Evolutionary conservation across 176 grass and related monocot species (phyloP).

Genomic region (Aegilops bicornis): DNA sequence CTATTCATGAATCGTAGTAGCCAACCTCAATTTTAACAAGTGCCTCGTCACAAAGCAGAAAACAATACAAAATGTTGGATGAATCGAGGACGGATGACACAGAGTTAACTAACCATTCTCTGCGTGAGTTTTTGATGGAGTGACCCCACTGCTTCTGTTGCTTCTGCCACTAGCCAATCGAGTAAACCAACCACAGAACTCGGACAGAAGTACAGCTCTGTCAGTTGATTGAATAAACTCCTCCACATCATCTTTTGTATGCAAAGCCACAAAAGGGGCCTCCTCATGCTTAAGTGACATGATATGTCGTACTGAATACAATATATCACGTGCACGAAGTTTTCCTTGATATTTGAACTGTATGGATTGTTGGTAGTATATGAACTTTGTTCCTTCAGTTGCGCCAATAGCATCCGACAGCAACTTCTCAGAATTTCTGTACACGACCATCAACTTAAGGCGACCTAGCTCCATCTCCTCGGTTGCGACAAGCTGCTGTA

Average conservation of each 20-base stretch:
- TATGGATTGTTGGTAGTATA: slow-evolving; percentile 64
- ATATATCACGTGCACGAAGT: slow-evolving; percentile 54
- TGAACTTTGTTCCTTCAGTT: slow-evolving; percentile 60
- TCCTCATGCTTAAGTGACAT: slow-evolving; percentile 63
- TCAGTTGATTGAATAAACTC: slow-evolving; percentile 73
- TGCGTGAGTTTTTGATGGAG: slow-evolving; percentile 41
- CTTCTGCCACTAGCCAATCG: slow-evolving; percentile 48
- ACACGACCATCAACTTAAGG: slow-evolving; percentile 79
- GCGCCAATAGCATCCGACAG: slow-evolving; percentile 61
- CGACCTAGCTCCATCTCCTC: slow-evolving; percentile 41
- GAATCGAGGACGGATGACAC: not conserved
- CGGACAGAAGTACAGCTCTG: slow-evolving; percentile 78
- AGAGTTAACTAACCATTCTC: slow-evolving; percentile 58
- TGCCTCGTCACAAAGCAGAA: not conserved
- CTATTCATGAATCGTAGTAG: not conserved
- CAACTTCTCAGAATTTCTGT: slow-evolving; percentile 85
- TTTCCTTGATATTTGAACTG: slow-evolving; percentile 90
- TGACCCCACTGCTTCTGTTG: slow-evolving; percentile 44
- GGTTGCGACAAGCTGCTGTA: slow-evolving; percentile 42
- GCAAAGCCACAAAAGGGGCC: slow-evolving; percentile 67
- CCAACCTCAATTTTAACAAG: slow-evolving; percentile 25
- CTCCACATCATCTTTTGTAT: slow-evolving; percentile 67
- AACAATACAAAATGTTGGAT: slow-evolving; percentile 3
- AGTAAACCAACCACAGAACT: slow-evolving; percentile 87
- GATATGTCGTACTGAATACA: slow-evolving; percentile 59